A percentile compares a stretch with the other conserved stretches of the same genome.
Evolutionary conservation across 2,329 filamentous ascomycete genomes (phyloP).

Genomic region (Talaromyces rugulosus): DNA sequence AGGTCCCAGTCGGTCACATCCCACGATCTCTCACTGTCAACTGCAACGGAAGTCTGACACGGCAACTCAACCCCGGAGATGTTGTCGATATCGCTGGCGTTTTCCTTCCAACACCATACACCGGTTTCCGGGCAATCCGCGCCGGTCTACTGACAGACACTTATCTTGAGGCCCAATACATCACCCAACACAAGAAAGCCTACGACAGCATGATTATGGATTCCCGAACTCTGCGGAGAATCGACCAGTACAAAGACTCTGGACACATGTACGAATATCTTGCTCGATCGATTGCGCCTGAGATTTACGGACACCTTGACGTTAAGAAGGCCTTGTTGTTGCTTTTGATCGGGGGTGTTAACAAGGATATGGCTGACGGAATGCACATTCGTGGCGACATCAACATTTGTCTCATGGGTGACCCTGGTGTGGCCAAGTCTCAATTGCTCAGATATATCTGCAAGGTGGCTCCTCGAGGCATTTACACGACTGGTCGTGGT

Average conservation of each 20-base stretch:
- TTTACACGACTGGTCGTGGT: constrained; percentile 78
- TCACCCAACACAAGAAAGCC: constrained; percentile 95
- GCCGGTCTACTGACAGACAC: constrained; percentile 96
- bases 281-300: constrained; percentile 91
- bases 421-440: constrained; percentile 98
- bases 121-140: constrained; percentile 96
- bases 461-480: constrained; percentile 90
- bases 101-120: constrained; percentile 95
- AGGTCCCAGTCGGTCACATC: constrained; percentile 96
- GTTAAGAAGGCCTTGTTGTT: constrained; percentile 98
- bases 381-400: constrained; percentile 99
- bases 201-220: constrained; percentile 91
- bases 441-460: constrained; percentile 97
- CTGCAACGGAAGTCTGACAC: constrained; percentile 80
- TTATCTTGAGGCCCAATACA: constrained; percentile 89
- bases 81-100: constrained; percentile 91
- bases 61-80: constrained; percentile 88
- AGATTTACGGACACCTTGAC: constrained; percentile 94
- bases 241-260: constrained; percentile 77
- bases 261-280: constrained; percentile 95
- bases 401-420: constrained; percentile 98
- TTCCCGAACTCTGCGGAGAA: constrained; percentile 71
- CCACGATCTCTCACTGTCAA: constrained; percentile 85
- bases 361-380: constrained; percentile 93
- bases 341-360: constrained; percentile 90